Evolutionary conservation across 179 eudicot species (phyloP), one percentile per base, ranked within the genome.

Genomic region (Camellia oleifera): DNA sequence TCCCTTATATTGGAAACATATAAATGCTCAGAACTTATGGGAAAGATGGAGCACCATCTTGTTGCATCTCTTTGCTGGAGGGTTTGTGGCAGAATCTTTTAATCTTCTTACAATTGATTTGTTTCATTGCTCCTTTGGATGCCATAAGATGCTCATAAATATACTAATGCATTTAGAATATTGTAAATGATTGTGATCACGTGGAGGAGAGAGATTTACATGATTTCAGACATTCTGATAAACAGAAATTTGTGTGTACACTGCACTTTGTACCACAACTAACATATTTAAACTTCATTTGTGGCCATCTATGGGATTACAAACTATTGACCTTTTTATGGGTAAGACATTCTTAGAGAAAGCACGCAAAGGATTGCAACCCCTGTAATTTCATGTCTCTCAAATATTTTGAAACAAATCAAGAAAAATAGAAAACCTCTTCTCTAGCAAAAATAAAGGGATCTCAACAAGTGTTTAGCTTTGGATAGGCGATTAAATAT

Each of bases 321-420:
- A 9, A 46, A 48, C 14, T n/a, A 70, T 70, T 70, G 67, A 48
- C 44, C 17, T 18, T 69, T 42, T 44, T 42, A 4, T 48, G 52
- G 52, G 52, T 48, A 48, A 48, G 5, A 0, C 52, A 7, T 48
- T 46, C 14, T n/a, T n/a, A n/a, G 56, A 18, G 13, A 46, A 46
- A 46, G n/a, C 74, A 3, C 56, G 5, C 56, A 70, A 46, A 32
- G 44, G 74, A 18, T 70, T 70, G 56, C 74, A 70, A 46, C 54
- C 52, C 74, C 72, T 69, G 72, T 50, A 69, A 44, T 23, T 53
- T 69, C 45, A 44, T 66, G 10, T 54, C 58, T 54, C 58, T 54
- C 58, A 54, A 54, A 10, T 54, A 14, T 54, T 54, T 11, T 2
- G 58, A 54, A 6, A 54, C 58, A 8, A 54, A 54, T 54, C 11